Base-by-base conservation (phyloP, 139 green algal species). In the Coelastrella sp. region DNA sequence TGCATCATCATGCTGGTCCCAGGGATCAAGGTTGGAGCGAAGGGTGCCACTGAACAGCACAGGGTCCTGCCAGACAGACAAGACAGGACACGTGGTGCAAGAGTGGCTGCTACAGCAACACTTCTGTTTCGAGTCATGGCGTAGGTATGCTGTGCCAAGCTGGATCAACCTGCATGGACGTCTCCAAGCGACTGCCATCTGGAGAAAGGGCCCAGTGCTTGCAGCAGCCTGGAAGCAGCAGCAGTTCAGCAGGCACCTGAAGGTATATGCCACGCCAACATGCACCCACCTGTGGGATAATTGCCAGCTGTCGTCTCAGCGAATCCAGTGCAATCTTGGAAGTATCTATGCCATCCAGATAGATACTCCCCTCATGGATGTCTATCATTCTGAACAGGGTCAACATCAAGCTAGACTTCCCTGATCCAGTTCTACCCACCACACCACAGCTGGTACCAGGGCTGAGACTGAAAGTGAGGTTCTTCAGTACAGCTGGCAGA, bases 361-460 rank as follows among this genome's bases (percentile, higher is more conserved):
- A 58, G 14, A 99, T 95, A 49, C 12, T 60, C 57, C 97, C 97
- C 0, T 15, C 12, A 0, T 92, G 95, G 57, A 97, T 70, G 6
- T 97, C 93, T 76, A 99, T 97, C 27, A 99, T 90, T 24, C 94
- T 81, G 65, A 97, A 99, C 22, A 99, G 93, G 7, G 96, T 95
- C 19, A 98, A 92, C 94, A 98, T 96, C 14, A 98, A 93, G 73
- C 81, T 93, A 66, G 80, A 94, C 94, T 98, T 98, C 89, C 96
- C 96, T 78, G 91, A 95, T 73, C 96, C 78, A 10, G 96, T 98
- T 84, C 96, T 93, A 11, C 96, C 96, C 20, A 96, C 95, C 24
- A 98, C 90, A 24, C 96, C 95, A 88, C 93, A 96, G 19, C 88
- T 94, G 14, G 72, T 87, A 24, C 95, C 95, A 63, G 81, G 87